Conservation (phyloP, 495 filamentous ascomycete species). For the Thozetella sp. region DNA sequence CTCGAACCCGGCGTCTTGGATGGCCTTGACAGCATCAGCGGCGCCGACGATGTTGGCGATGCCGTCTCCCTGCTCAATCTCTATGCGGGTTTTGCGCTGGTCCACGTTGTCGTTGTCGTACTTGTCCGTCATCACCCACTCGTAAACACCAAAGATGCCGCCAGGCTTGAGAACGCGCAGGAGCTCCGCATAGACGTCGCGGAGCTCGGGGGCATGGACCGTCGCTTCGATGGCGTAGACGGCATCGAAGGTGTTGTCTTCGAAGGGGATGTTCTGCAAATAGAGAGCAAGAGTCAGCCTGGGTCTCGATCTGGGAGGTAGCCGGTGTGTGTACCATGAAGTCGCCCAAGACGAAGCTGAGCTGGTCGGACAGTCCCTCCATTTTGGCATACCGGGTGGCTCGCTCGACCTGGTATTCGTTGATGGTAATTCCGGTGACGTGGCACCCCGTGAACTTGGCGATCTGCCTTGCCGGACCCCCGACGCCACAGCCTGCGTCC, state of each 20-base stretch:
- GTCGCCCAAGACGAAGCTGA: slow-evolving; percentile 92
- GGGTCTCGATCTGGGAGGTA: neutral
- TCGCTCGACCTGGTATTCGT: slow-evolving; percentile 98
- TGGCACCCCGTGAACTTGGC: slow-evolving; percentile 91
- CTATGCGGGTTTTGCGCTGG: slow-evolving; percentile 89
- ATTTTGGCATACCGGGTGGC: slow-evolving; percentile 82
- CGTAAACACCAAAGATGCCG: slow-evolving; percentile 95
- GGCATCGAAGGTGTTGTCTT: slow-evolving; percentile 87
- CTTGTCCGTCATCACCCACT: slow-evolving; percentile 98
- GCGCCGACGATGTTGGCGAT: slow-evolving; percentile 98
- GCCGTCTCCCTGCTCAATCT: slow-evolving; percentile 94
- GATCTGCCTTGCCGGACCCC: slow-evolving; percentile 96
- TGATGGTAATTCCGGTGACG: slow-evolving; percentile 96
- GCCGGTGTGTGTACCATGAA: slow-evolving; percentile 72
- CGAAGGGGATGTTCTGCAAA: slow-evolving; percentile 98
- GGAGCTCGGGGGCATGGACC: slow-evolving; percentile 91
- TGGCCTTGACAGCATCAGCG: slow-evolving; percentile 78
- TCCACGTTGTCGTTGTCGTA: slow-evolving; percentile 89
- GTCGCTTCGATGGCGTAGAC: slow-evolving; percentile 99
- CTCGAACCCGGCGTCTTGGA: slow-evolving; percentile 88
- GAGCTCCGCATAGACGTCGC: slow-evolving; percentile 92
- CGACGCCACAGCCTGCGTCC: slow-evolving; percentile 97
- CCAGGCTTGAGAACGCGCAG: slow-evolving; percentile 95
- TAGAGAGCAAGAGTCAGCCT: slow-evolving; percentile 9
- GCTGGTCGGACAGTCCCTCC: slow-evolving; percentile 79